These are phyloP conservation scores for Pythium rhizo-oryzae DNA, from an alignment of 352 stramenopile species.

Conservation along the genomic window DNA sequence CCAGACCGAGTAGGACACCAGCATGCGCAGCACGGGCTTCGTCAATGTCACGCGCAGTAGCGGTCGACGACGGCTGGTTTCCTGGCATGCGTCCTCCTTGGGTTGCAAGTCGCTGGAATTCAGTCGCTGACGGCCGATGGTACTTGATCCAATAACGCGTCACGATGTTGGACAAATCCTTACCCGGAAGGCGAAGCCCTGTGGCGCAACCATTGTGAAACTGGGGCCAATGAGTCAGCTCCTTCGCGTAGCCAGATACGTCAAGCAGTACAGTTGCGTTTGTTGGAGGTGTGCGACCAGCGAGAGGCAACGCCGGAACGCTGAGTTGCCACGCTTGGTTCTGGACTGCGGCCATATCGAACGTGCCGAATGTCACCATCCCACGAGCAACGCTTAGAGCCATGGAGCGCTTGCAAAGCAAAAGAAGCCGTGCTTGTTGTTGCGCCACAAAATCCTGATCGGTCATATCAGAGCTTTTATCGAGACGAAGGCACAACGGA, in stretches of 20 bases:
- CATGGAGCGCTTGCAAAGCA: slow-evolving; percentile 95
- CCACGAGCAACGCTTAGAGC: slow-evolving; percentile 93
- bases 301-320: slow-evolving; percentile 93
- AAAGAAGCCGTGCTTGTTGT: slow-evolving; percentile 95
- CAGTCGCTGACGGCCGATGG: slow-evolving; percentile 84
- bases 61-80: slow-evolving; percentile 21
- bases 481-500: slow-evolving; percentile 69
- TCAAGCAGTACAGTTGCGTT: slow-evolving; percentile 95
- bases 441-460: slow-evolving; percentile 78
- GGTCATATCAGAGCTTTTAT: slow-evolving; percentile 63
- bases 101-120: slow-evolving; percentile 27
- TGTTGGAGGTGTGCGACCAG: slow-evolving; percentile 92
- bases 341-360: slow-evolving; percentile 65
- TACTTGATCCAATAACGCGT: slow-evolving; percentile 99
- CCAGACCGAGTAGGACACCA: slow-evolving; percentile 96
- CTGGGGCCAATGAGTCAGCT: slow-evolving; percentile 96
- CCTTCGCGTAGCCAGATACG: slow-evolving; percentile 84
- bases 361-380: slow-evolving; percentile 96
- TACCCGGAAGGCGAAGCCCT: slow-evolving; percentile 86
- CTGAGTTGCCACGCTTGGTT: slow-evolving; percentile 87
- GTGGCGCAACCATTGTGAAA: slow-evolving; percentile 99
- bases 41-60: slow-evolving; percentile 55
- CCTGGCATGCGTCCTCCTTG: not conserved
- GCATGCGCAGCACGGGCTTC: slow-evolving; percentile 91
- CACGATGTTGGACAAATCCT: slow-evolving; percentile 81